Evolutionary conservation across 2,329 filamentous ascomycete genomes (phyloP), one percentile per base, ranked within the genome.

Genomic region (Pseudogymnoascus sp.): DNA sequence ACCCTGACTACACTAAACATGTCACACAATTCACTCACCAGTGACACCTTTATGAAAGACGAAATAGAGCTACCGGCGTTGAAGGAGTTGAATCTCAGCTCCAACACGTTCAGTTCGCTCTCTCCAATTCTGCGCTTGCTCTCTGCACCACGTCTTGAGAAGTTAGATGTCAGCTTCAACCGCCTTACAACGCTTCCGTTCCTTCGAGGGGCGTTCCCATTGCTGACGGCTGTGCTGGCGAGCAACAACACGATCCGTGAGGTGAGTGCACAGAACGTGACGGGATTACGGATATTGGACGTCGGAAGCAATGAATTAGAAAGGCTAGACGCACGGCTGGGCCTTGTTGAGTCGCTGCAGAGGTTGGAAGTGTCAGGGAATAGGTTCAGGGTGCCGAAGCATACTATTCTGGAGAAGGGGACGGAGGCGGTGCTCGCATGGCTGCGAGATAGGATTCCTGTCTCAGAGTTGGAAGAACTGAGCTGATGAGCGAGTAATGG

Each of bases 221-320:
- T 79, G 5, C 80, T 97, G 43, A 82, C 81, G 1, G 84, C 89
- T 0, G 79, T 97, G 8, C 78, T 93, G 16, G 88, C 86, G 1
- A 84, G 87, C 3, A 91, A 96, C 74, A 97, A 97, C 72, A 86
- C 87, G 66, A 82, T 97, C 59, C 79, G 82, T 5, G 87, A 88
- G 12, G 80, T 96, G 14, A 83, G 88, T 1, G 87, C 90, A 0
- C 88, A 91, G 8, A 80, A 86, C 8, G 85, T 97, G 38, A 81
- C 82, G 60, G 93, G 93, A 0, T 73, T 97, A 63, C 85, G 85
- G 66, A 83, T 89, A 4, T 84, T 96, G 2, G 91, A 96, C 72
- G 85, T 91, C 7, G 86, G 85, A 67, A 93, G 91, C 74, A 97
- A 97, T 71, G 88, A 93, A 60, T 91, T 97, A 65, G 83, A 84